phyloP scores from a whole-genome alignment of 768 basidiomycete species.

The Russula abietina region DNA sequence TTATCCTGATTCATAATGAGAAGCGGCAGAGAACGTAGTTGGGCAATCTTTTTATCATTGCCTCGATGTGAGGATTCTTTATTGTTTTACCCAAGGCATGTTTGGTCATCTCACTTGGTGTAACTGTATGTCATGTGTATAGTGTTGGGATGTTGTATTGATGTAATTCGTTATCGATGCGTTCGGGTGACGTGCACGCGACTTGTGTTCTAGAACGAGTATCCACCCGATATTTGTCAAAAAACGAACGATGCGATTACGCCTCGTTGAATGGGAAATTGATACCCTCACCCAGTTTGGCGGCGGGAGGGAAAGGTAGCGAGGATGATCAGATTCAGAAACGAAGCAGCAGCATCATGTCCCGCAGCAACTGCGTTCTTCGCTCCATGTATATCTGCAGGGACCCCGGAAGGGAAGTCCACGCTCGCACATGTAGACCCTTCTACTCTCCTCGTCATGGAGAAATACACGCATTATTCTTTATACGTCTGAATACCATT shows the following conservation, averaged over 20 bases:
- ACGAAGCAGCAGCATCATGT: background rate
- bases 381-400: too few relatives aligned
- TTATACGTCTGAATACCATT: background rate
- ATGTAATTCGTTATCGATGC: background rate
- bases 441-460: background rate
- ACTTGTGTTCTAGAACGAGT: background rate
- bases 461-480: background rate
- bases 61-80: conserved; percentile 16
- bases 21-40: background rate
- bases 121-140: conserved; percentile 20
- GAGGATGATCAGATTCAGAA: background rate
- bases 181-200: background rate
- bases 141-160: background rate
- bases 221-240: too few relatives aligned
- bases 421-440: background rate
- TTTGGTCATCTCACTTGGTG: background rate
- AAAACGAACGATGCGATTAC: too few relatives aligned
- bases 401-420: background rate
- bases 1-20: conserved; percentile 3
- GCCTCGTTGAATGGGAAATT: too few relatives aligned
- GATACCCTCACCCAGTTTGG: background rate
- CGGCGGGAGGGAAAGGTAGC: background rate
- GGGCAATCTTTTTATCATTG: background rate
- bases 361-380: background rate
- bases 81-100: background rate